These are phyloP conservation scores for Juglanconis oblonga DNA, from an alignment of 2,329 filamentous ascomycete genomes.

Conservation along the genomic window DNA sequence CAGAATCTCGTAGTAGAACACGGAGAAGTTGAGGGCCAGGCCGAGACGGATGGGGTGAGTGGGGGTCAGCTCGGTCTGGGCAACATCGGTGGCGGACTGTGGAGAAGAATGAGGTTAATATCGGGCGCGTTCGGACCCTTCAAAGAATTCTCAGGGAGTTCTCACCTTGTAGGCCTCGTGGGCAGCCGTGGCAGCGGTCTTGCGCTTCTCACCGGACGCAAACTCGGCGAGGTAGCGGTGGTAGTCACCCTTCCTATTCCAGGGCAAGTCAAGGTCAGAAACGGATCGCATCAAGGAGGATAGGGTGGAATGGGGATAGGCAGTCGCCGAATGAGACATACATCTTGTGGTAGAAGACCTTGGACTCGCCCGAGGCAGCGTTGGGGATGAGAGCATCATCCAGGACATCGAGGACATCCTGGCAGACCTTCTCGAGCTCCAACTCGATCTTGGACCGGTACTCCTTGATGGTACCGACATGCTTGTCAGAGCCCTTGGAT, in stretches of 20 bases:
- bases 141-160: neutral
- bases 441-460: constrained; percentile 98
- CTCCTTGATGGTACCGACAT: constrained; percentile 89
- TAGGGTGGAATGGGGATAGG: neutral
- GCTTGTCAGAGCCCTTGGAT: constrained; percentile 95
- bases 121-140: neutral
- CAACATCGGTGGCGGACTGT: constrained; percentile 94
- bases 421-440: constrained; percentile 96
- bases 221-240: constrained; percentile 95
- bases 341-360: constrained; percentile 99
- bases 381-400: constrained; percentile 93
- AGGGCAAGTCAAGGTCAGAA: constrained; percentile 9
- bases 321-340: constrained; percentile 46
- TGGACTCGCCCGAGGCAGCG: constrained; percentile 94
- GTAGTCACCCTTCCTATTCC: constrained; percentile 90
- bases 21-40: constrained; percentile 97
- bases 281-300: neutral
- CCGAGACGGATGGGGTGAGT: constrained; percentile 98
- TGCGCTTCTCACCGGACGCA: constrained; percentile 87
- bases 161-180: constrained; percentile 96
- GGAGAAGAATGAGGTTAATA: constrained; percentile 21
- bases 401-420: constrained; percentile 94
- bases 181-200: constrained; percentile 79
- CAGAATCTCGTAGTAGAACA: constrained; percentile 99
- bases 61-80: constrained; percentile 93